Evolutionary conservation across 2,329 filamentous ascomycete species (phyloP), one percentile per base, ranked within the genome.

Genomic region (Fusarium sororula): DNA sequence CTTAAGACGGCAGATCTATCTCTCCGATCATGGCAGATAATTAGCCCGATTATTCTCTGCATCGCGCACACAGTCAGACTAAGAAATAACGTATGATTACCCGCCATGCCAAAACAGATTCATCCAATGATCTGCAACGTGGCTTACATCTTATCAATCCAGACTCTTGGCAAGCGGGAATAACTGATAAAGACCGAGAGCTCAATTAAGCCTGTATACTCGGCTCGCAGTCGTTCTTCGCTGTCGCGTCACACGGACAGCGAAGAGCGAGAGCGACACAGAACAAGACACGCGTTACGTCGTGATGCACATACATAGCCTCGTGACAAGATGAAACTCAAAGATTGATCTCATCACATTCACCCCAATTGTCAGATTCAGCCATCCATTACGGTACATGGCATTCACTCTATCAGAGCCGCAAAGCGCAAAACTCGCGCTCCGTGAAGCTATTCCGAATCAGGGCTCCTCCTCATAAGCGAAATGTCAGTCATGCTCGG

Each of bases 401-500:
- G 0, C 35, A 8, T 15, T 26, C 48, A 26, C 7, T 7, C 3
- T 6, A 1, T 26, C 59, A 59, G 26, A 44, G 32, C 35, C 26
- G 45, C 32, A 57, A 32, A 35, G 3, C 28, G 42, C 26, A 56
- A 65, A 35, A n/a, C 37, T 35, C 37, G 32, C 13, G 20, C 7
- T 38, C 38, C 62, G 38, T 2, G 32, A 44, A 24, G 3, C 48
- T 39, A 51, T 62, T 39, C 57, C 56, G 42, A 56, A 68, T 45
- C 39, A 48, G 44, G 56, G 28, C 44, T 53, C 15, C 65, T 69
- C 26, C 11, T 47, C 48, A 63, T 55, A 68, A 68, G 64, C 66
- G 65, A 68, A 42, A n/a, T 24, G 65, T 68, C 56, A 63, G 24
- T 51, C 38, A 7, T 42, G 57, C 54, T 67, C 65, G 64, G 72